Evolutionary conservation across 2,329 filamentous ascomycete species (phyloP).

Genomic region (Sporothrix humicola): DNA sequence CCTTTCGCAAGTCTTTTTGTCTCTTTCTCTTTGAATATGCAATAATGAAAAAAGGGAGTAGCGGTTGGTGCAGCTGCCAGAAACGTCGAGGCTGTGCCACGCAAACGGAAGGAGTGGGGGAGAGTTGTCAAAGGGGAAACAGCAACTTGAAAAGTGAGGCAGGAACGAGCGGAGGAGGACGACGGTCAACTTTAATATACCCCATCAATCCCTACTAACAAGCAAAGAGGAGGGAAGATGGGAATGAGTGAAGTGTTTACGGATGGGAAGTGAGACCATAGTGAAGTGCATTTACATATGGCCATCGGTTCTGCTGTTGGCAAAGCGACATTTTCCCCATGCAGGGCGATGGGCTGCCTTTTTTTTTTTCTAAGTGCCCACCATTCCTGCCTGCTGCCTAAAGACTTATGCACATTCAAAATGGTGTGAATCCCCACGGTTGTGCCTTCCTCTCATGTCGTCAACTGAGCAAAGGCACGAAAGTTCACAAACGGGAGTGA

Average conservation of each 20-base stretch:
- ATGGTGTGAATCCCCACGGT: background rate
- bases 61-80: background rate
- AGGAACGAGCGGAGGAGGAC: background rate
- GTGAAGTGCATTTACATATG: background rate
- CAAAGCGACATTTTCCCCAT: background rate
- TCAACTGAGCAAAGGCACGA: background rate
- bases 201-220: background rate
- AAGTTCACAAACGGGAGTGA: background rate
- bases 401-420: background rate
- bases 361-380: background rate
- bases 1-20: too few species aligned
- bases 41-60: background rate
- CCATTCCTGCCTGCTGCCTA: constrained; percentile 21
- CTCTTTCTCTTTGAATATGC: background rate
- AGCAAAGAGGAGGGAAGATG: background rate
- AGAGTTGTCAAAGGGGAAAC: background rate
- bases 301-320: background rate
- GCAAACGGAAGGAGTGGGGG: constrained; percentile 17
- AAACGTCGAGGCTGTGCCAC: constrained; percentile 8
- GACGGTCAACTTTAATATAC: constrained; percentile 12
- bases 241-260: background rate
- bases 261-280: background rate
- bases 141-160: background rate
- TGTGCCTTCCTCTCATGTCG: background rate
- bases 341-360: constrained; percentile 3